A percentile compares a stretch with the other conserved stretches of the same genome.
Conservation (phyloP, 2,329 filamentous ascomycete species). For the Calonectria ilicicola region DNA sequence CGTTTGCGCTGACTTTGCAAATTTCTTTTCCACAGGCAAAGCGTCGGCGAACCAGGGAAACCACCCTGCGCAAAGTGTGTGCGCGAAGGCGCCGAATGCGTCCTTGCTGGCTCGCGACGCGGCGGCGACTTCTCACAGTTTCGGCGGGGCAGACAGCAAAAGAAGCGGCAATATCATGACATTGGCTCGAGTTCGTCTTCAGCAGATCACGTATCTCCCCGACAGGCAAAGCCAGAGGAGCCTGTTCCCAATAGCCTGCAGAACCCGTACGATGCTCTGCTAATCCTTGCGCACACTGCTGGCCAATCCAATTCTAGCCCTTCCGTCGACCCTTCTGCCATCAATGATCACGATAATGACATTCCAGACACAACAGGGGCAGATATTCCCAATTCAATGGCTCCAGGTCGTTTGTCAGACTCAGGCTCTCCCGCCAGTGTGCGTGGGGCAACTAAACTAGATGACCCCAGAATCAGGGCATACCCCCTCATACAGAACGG, state of each 20-base stretch:
- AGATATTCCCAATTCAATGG: background rate
- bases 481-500: conserved; percentile 11
- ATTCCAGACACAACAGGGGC: background rate
- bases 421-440: background rate
- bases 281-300: conserved; percentile 18
- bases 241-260: conserved; percentile 10
- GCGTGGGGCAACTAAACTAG: background rate
- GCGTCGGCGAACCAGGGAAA: conserved; percentile 14
- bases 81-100: conserved; percentile 22
- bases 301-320: background rate
- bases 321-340: background rate
- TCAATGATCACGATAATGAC: background rate
- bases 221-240: conserved; percentile 7
- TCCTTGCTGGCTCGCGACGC: conserved; percentile 17
- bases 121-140: conserved; percentile 24
- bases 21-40: background rate
- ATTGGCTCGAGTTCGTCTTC: conserved; percentile 13
- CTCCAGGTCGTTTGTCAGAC: background rate
- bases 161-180: background rate
- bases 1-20: background rate
- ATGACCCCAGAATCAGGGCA: conserved; percentile 11
- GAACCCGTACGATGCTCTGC: conserved; percentile 12
- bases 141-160: conserved; percentile 12
- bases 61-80: conserved; percentile 26
- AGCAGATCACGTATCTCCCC: conserved; percentile 20